Base-by-base conservation (phyloP, 768 basidiomycete species). In the Mycena chlorophos region DNA sequence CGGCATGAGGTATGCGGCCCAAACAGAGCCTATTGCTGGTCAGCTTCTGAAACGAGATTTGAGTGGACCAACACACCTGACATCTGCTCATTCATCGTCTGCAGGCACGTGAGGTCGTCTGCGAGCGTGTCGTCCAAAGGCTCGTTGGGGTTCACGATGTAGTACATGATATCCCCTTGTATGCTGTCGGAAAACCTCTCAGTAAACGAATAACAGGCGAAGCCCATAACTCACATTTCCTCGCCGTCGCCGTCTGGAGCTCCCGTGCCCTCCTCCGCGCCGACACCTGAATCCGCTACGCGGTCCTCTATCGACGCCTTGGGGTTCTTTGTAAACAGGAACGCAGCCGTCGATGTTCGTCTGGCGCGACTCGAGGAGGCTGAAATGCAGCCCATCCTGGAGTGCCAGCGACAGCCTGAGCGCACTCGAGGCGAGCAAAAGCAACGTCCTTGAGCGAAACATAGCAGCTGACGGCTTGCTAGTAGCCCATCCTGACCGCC, bases 221-320 rank as follows among this genome's bases (percentile, higher is more conserved):
- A 19, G 23, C 34, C 19, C 48, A 8, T 28, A 2, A 71, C 81
- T 25, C 67, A 80, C 85, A 88, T 65, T 59, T 87, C 85, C 1
- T 86, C 65, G 19, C 86, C 84, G 68, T 87, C 88, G n/a, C n/a
- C n/a, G n/a, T n/a, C n/a, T n/a, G n/a, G n/a, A n/a, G n/a, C 63
- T 88, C 86, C 49, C 83, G 74, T 5, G 87, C 50, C 0, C 82
- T 82, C 86, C 88, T 88, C 5, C 86, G 75, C 16, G 84, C 83
- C 1, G 87, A 65, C 17, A 81, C n/a, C n/a, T n/a, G n/a, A 73
- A 59, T 87, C 87, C 12, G 81, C 77, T 16, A 89, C 78, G 0
- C 82, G 77, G 48, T 73, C 82, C 60, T 85, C 85, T 42, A 86
- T 81, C 3, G 78, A 65, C 1, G 83, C 84, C 1, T 76, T 74